phyloP scores from a whole-genome alignment of 139 green algal species.

The Closterium sp. region DNA sequence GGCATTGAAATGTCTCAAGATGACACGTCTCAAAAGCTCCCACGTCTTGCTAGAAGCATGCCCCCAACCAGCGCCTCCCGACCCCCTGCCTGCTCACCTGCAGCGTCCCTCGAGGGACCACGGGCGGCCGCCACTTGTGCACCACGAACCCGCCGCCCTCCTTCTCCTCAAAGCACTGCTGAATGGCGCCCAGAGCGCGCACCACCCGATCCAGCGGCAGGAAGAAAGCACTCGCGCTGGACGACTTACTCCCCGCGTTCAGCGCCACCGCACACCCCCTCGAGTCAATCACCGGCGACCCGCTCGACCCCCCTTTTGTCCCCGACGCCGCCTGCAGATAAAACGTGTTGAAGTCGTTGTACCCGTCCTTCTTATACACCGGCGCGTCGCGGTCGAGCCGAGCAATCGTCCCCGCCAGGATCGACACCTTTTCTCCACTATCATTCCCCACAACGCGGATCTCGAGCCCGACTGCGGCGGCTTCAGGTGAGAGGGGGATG shows the following conservation, averaged over 20 bases:
- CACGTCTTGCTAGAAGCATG: no score
- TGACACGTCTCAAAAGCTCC: no score
- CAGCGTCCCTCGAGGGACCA: constrained; percentile 43
- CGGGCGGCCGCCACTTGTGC: constrained; percentile 6
- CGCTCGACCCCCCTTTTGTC: constrained; percentile 78
- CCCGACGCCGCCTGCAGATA: constrained; percentile 68
- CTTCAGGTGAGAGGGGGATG: constrained; percentile 75
- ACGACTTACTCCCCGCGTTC: constrained; percentile 84
- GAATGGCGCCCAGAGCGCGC: constrained; percentile 71
- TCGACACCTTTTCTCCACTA: constrained; percentile 87
- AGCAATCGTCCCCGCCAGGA: constrained; percentile 81
- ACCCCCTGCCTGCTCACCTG: constrained; percentile 26
- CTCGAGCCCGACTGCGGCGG: constrained; percentile 79
- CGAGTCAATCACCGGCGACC: constrained; percentile 79
- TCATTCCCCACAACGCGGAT: constrained; percentile 91
- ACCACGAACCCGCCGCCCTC: not conserved
- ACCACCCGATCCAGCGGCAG: constrained; percentile 81
- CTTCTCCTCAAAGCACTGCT: constrained; percentile 44
- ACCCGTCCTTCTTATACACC: constrained; percentile 69
- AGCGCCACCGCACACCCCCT: constrained; percentile 77
- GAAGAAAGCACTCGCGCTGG: constrained; percentile 83
- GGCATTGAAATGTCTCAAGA: no score
- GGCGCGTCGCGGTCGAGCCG: constrained; percentile 85
- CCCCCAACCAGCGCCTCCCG: not conserved
- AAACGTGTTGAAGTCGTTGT: constrained; percentile 95